Base-by-base conservation (phyloP, 306 rosid species). In the Arachis stenosperma region DNA sequence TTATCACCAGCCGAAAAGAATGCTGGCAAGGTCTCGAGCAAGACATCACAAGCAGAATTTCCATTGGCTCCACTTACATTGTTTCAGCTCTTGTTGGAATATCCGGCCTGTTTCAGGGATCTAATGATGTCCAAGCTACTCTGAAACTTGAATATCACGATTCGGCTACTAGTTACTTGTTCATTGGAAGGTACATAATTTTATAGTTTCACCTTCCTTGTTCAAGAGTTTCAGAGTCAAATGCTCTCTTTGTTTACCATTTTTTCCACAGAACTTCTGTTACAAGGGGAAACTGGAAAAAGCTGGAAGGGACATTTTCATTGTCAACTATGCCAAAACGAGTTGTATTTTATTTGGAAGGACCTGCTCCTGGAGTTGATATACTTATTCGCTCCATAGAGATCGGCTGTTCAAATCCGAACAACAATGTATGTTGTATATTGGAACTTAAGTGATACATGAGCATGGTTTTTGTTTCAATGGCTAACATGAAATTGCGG, bases 21-120 rank as follows among this genome's bases (percentile, higher is more conserved):
- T 73, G 90, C 77, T 95, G 99, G 99, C 99, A 95, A 78, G 99
- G 99, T 39, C 86, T 87, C 67, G 99, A 88, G 83, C 99, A 91
- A 84, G 96, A 91, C 50, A 90, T 95, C 69, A 95, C 98, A 3
- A 51, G 60, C 42, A 74, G 76, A 50, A 64, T 95, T 77, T 83
- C 86, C 33, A 60, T 53, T 6, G 92, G 93, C 64, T 84, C 83
- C 42, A 63, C 81, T 56, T 92, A 92, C 68, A 63, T 17, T 8
- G 97, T 95, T 79, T 88, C 90, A 4, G 93, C 96, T 79, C 74
- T 39, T 74, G 97, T 90, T 69, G 98, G 96, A 65, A 90, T 92
- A 52, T 92, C 92, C 2, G 92, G 97, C 36, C 75, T 83, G 67
- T 71, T 77, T 75, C 84, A 83, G 77, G 90, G 86, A 70, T 67